Percentiles rank a stretch among this genome's conserved stretches.
Conservation (phyloP, 306 rosid species). For the Hylodesmum podocarpum region DNA sequence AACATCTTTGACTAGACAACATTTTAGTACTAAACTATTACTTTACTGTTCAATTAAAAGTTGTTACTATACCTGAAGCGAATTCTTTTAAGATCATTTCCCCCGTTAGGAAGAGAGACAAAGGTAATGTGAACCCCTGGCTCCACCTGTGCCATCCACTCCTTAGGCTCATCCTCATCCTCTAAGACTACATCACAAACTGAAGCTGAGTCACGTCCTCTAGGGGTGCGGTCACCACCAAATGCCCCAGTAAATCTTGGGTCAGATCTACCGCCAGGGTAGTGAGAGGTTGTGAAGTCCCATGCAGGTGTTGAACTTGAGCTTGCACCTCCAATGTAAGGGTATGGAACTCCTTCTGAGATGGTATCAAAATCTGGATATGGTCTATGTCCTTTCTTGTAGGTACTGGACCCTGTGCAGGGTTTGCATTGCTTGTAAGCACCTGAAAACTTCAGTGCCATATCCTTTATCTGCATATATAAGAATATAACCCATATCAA, state of each 20-base stretch:
- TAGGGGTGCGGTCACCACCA: conserved; percentile 66
- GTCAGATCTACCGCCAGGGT: conserved; percentile 60
- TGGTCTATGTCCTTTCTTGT: conserved; percentile 73
- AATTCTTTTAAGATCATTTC: conserved; percentile 89
- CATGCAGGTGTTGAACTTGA: conserved; percentile 92
- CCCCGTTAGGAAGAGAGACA: conserved; percentile 89
- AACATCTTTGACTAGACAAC: background rate
- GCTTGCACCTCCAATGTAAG: conserved; percentile 86
- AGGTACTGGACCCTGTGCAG: conserved; percentile 66
- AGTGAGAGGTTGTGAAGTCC: conserved; percentile 74
- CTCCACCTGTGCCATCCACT: conserved; percentile 98
- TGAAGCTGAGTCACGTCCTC: conserved; percentile 54
- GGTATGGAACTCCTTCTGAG: conserved; percentile 88
- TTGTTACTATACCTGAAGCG: conserved; percentile 72
- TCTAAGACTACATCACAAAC: conserved; percentile 82
- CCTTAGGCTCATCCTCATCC: conserved; percentile 82
- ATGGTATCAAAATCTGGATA: conserved; percentile 88
- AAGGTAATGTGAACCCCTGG: conserved; percentile 91
- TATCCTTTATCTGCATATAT: conserved; percentile 78
- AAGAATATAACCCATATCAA: background rate
- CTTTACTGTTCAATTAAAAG: background rate
- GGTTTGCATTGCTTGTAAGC: conserved; percentile 86
- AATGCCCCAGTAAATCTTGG: conserved; percentile 47
- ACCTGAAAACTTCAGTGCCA: conserved; percentile 87
- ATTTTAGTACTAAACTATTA: background rate